phyloP scores from a whole-genome alignment of 768 basidiomycete genomes.

The Termitomyces sp. region DNA sequence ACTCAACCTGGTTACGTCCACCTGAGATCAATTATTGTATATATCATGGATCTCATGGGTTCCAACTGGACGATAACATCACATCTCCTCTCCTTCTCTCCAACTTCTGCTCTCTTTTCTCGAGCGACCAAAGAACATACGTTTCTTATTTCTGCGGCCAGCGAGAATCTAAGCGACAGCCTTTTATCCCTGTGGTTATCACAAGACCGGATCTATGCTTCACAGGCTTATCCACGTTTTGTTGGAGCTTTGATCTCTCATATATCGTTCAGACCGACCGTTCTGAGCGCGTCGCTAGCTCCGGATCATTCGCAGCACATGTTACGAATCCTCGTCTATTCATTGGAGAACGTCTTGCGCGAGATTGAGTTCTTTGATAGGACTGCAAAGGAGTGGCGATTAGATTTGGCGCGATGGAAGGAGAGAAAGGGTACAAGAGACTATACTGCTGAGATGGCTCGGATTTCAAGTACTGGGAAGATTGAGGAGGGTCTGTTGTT shows the following conservation, averaged over 20 bases:
- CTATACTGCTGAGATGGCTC: slow-evolving; percentile 71
- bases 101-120: slow-evolving; percentile 26
- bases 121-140: slow-evolving; percentile 47
- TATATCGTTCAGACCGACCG: slow-evolving; percentile 45
- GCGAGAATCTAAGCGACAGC: slow-evolving; percentile 42
- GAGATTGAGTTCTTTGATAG: slow-evolving; percentile 60
- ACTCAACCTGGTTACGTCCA: too few relatives aligned
- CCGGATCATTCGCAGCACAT: slow-evolving; percentile 34
- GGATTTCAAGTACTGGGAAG: slow-evolving; percentile 40
- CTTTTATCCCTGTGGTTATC: slow-evolving; percentile 62
- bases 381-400: slow-evolving; percentile 38
- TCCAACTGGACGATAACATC: slow-evolving; percentile 9
- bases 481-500: slow-evolving; percentile 67
- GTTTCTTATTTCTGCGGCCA: slow-evolving; percentile 59
- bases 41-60: neutral
- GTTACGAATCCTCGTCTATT: slow-evolving; percentile 47
- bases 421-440: slow-evolving; percentile 62
- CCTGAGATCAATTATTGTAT: neutral
- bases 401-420: slow-evolving; percentile 46
- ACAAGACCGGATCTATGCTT: slow-evolving; percentile 74
- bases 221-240: slow-evolving; percentile 71
- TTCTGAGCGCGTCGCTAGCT: slow-evolving; percentile 25
- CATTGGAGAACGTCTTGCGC: slow-evolving; percentile 55
- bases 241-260: slow-evolving; percentile 61
- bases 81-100: slow-evolving; percentile 9